phyloP scores from a whole-genome alignment of 2,329 filamentous ascomycete species.

The Alternaria ventricosa region DNA sequence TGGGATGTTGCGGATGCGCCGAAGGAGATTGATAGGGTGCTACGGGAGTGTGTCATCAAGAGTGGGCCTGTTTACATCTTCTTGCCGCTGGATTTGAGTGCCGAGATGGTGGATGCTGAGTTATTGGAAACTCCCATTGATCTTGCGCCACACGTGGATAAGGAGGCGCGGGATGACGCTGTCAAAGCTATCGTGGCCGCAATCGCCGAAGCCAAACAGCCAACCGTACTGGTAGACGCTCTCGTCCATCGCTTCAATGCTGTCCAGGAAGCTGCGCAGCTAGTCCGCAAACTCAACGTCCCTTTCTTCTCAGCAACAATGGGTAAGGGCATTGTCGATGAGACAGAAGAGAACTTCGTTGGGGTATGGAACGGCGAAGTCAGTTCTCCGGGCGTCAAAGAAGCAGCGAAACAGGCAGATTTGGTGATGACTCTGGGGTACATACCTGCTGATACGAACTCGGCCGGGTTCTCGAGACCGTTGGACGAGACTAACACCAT shows the following conservation, averaged over 20 bases:
- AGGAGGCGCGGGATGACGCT: constrained; percentile 38
- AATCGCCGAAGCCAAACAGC: constrained; percentile 44
- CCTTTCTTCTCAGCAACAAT: constrained; percentile 51
- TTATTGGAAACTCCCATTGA: constrained; percentile 49
- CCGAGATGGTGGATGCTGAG: constrained; percentile 41
- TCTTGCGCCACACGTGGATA: constrained; percentile 34
- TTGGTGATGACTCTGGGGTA: constrained; percentile 49
- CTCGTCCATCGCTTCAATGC: constrained; percentile 50
- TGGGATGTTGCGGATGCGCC: constrained; percentile 50
- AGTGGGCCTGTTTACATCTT: constrained; percentile 55
- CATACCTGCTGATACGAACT: constrained; percentile 53
- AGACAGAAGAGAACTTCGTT: constrained; percentile 49
- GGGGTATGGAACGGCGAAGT: constrained; percentile 53
- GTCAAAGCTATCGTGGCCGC: constrained; percentile 43
- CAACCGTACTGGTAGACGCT: constrained; percentile 49
- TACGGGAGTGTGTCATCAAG: constrained; percentile 52
- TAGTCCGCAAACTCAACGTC: constrained; percentile 45
- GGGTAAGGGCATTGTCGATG: constrained; percentile 54
- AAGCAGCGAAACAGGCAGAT: constrained; percentile 47
- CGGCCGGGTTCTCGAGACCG: constrained; percentile 50
- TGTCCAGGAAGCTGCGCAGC: constrained; percentile 36
- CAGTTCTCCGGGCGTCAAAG: constrained; percentile 46
- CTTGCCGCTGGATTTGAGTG: constrained; percentile 52
- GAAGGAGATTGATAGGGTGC: constrained; percentile 53
- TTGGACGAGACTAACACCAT: constrained; percentile 40